Conservation (phyloP, 305 asterid species). For the Fraxinus baroniana region DNA sequence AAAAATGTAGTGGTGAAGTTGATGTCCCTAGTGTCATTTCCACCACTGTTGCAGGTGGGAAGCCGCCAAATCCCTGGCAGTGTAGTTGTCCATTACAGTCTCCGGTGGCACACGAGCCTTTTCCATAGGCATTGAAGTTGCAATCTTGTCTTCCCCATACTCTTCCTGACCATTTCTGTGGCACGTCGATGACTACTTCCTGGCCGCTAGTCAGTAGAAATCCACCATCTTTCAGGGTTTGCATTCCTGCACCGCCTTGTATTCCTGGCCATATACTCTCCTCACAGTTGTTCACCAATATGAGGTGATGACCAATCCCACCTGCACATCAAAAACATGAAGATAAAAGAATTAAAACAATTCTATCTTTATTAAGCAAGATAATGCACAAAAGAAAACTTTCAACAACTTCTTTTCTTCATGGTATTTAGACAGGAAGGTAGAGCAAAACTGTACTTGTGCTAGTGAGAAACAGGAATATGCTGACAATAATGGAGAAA, state of each 20-base stretch:
- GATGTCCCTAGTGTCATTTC: slow-evolving; percentile 86
- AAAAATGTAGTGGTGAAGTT: slow-evolving; percentile 71
- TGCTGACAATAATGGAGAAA: slow-evolving; percentile 28
- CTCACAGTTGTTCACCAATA: slow-evolving; percentile 79
- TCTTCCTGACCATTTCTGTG: slow-evolving; percentile 85
- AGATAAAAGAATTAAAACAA: background rate
- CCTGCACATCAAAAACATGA: slow-evolving; percentile 40
- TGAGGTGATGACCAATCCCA: slow-evolving; percentile 60
- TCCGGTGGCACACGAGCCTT: slow-evolving; percentile 75
- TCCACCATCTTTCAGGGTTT: slow-evolving; percentile 60
- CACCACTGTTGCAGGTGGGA: slow-evolving; percentile 86
- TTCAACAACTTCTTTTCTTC: background rate
- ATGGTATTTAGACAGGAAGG: background rate
- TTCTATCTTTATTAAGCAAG: background rate
- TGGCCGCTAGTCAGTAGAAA: slow-evolving; percentile 58
- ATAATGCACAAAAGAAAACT: background rate
- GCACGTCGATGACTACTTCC: slow-evolving; percentile 59
- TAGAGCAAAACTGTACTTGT: slow-evolving; percentile 32
- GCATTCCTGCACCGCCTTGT: slow-evolving; percentile 71
- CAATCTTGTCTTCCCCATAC: slow-evolving; percentile 79
- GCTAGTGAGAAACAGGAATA: slow-evolving; percentile 30
- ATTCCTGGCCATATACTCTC: slow-evolving; percentile 87
- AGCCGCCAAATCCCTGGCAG: slow-evolving; percentile 70
- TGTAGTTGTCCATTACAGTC: slow-evolving; percentile 64
- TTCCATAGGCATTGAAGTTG: slow-evolving; percentile 44